Conservation (phyloP, 129 eudicot genomes). For the Pulicaria dysenterica region DNA sequence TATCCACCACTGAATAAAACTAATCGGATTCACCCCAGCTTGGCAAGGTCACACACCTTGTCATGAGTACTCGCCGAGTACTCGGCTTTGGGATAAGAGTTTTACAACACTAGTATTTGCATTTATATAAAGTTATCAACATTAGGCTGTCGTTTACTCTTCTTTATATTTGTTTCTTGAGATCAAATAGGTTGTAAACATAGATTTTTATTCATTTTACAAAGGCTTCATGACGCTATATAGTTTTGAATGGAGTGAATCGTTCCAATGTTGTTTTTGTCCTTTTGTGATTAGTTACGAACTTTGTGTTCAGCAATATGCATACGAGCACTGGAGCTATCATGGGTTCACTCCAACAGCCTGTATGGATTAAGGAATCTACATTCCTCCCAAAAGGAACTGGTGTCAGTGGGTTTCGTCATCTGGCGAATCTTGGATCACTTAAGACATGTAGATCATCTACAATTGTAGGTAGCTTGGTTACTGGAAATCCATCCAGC, state of each 20-base stretch:
- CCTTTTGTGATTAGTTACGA: conserved; percentile 6
- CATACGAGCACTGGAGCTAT: conserved; percentile 61
- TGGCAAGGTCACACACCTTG: too few relatives aligned
- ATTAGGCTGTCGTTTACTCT: not conserved
- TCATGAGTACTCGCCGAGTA: too few relatives aligned
- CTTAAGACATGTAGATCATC: conserved; percentile 53
- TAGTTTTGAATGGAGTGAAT: not conserved
- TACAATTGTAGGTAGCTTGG: conserved; percentile 53
- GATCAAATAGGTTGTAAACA: not conserved
- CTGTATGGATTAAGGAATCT: conserved; percentile 48
- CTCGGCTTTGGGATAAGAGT: too few relatives aligned
- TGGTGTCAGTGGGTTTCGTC: conserved; percentile 27
- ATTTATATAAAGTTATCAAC: not conserved
- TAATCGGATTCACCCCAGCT: too few relatives aligned
- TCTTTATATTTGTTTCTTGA: not conserved
- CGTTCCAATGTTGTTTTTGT: not conserved
- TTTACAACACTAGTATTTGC: not conserved
- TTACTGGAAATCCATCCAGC: conserved; percentile 60
- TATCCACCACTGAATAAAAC: too few relatives aligned
- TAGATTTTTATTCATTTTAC: not conserved
- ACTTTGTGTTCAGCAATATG: conserved; percentile 44
- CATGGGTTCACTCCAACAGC: conserved; percentile 69
- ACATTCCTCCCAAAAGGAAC: conserved; percentile 47
- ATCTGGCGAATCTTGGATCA: conserved; percentile 41
- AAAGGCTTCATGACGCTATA: conserved; percentile 6